Percentiles rank a stretch among this genome's conserved stretches.
phyloP scores from a whole-genome alignment of 768 basidiomycete species.

The Tephrocybe sp. region DNA sequence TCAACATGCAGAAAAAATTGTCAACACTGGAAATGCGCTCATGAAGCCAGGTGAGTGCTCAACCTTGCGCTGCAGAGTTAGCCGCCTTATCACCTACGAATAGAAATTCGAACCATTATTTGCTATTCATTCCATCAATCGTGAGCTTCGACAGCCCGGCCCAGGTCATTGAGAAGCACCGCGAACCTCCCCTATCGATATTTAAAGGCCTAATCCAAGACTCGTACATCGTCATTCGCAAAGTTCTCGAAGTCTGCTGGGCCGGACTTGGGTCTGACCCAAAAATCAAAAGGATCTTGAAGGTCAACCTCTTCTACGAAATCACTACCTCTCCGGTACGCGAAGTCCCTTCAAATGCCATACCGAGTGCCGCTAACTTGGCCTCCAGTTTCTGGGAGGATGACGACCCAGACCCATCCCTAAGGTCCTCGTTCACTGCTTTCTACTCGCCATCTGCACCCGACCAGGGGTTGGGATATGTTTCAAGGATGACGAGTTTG shows the following conservation, averaged over 20 bases:
- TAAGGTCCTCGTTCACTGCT: conserved; percentile 84
- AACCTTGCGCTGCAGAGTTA: conserved; percentile 1
- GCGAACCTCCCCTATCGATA: conserved; percentile 60
- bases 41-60: conserved; percentile 53
- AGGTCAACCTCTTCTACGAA: conserved; percentile 74
- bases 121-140: conserved; percentile 75
- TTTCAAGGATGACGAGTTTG: conserved; percentile 72
- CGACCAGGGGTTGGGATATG: conserved; percentile 83
- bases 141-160: conserved; percentile 47
- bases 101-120: conserved; percentile 82
- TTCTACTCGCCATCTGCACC: conserved; percentile 81
- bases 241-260: conserved; percentile 75
- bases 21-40: conserved; percentile 42
- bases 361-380: conserved; percentile 62
- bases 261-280: conserved; percentile 72
- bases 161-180: conserved; percentile 65
- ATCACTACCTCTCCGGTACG: conserved; percentile 61
- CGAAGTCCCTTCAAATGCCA: background rate
- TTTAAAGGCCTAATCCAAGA: conserved; percentile 76
- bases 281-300: conserved; percentile 69
- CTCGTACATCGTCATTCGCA: conserved; percentile 57
- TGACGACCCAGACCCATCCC: conserved; percentile 51
- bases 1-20: conserved; percentile 73
- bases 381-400: conserved; percentile 54
- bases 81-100: conserved; percentile 5